These are phyloP conservation scores for Leptographium lundbergii DNA, from an alignment of 2,329 filamentous ascomycete species.

Conservation along the genomic window DNA sequence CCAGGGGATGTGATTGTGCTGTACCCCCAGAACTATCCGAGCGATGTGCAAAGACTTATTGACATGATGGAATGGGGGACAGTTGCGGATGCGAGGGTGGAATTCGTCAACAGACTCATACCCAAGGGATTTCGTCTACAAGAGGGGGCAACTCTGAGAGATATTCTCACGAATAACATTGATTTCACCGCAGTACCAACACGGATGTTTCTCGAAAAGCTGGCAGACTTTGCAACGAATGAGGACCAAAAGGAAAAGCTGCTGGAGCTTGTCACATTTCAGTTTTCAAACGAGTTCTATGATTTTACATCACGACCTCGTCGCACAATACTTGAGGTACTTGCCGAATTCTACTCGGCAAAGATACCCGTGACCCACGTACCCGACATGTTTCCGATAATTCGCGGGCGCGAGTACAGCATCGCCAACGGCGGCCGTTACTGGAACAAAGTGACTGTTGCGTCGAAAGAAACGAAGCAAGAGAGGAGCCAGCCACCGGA, in stretches of 20 bases:
- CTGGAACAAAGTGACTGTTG: constrained; percentile 2
- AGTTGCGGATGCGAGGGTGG: constrained; percentile 58
- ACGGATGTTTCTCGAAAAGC: constrained; percentile 69
- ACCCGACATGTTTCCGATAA: constrained; percentile 61
- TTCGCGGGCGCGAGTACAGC: constrained; percentile 88
- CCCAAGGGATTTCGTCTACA: constrained; percentile 9
- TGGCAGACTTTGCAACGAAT: constrained; percentile 64
- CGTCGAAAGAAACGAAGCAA: neutral
- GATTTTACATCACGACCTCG: constrained; percentile 89
- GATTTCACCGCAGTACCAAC: constrained; percentile 86
- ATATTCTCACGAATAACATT: constrained; percentile 67
- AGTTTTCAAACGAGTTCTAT: constrained; percentile 81
- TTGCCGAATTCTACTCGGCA: constrained; percentile 80
- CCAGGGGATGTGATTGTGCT: constrained; percentile 75
- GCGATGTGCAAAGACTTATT: constrained; percentile 70
- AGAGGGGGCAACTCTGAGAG: constrained; percentile 48
- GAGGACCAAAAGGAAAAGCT: constrained; percentile 67
- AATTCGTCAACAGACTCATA: constrained; percentile 24
- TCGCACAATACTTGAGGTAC: constrained; percentile 80
- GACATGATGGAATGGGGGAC: constrained; percentile 64
- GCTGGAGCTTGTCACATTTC: constrained; percentile 66
- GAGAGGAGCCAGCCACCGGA: neutral
- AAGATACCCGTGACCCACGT: constrained; percentile 65
- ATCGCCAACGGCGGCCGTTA: constrained; percentile 58
- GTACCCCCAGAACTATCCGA: constrained; percentile 74